phyloP scores from a whole-genome alignment of 2,329 filamentous ascomycete genomes.

The Aaosphaeria arxii region DNA sequence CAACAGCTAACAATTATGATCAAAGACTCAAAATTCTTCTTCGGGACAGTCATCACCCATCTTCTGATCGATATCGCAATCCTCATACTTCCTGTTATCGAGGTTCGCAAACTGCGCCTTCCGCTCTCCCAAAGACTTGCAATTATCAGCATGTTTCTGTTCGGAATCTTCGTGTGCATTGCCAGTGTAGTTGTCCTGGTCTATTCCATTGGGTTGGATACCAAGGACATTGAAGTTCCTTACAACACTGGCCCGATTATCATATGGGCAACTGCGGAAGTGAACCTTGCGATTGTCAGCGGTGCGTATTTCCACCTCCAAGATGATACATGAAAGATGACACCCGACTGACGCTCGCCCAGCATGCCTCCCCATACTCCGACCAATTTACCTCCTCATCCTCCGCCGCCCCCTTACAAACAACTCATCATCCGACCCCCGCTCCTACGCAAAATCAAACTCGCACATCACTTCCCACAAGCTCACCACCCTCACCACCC shows the following conservation, averaged over 20 bases:
- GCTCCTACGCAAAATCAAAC: background rate
- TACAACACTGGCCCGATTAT: slow-evolving; percentile 11
- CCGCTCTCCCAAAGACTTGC: slow-evolving; percentile 5
- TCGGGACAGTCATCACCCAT: slow-evolving; percentile 31
- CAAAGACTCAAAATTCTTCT: slow-evolving; percentile 27
- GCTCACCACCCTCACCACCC: slow-evolving; percentile 1
- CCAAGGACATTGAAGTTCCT: slow-evolving; percentile 5
- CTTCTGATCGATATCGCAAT: slow-evolving; percentile 32
- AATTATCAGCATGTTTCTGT: slow-evolving; percentile 56
- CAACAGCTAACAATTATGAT: background rate
- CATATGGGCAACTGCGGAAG: slow-evolving; percentile 12
- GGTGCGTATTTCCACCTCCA: slow-evolving; percentile 5
- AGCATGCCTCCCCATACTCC: slow-evolving; percentile 16
- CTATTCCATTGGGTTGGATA: slow-evolving; percentile 4
- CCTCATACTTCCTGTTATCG: slow-evolving; percentile 27
- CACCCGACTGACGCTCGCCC: background rate
- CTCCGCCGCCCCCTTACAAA: slow-evolving; percentile 2
- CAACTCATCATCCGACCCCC: background rate
- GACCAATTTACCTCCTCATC: slow-evolving; percentile 9
- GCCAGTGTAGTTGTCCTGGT: slow-evolving; percentile 9
- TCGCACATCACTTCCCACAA: slow-evolving; percentile 1
- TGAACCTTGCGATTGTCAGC: slow-evolving; percentile 13
- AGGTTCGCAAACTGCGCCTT: slow-evolving; percentile 30
- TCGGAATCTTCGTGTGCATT: slow-evolving; percentile 12
- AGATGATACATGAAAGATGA: background rate